Percentiles rank a stretch among this genome's conserved stretches.
Evolutionary conservation across 108 stramenopile genomes (phyloP).

Genomic region (Pseudonitzschia multiseries): DNA sequence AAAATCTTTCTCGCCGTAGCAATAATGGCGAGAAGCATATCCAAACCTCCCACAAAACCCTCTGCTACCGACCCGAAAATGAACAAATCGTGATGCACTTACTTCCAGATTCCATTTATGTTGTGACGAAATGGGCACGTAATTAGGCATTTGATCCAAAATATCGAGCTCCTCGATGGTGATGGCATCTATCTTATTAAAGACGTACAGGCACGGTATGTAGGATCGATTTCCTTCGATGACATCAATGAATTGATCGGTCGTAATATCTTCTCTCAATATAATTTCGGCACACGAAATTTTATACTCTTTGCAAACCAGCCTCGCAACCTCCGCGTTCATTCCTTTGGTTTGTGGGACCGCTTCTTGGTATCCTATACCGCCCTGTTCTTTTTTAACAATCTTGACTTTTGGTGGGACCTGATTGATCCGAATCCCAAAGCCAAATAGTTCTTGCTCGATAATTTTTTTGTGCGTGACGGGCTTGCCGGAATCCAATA

Average conservation of each 20-base stretch:
- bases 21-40: too few species aligned
- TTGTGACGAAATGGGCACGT: conserved; percentile 90
- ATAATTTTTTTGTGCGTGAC: conserved; percentile 98
- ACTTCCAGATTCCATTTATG: conserved; percentile 95
- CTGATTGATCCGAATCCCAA: conserved; percentile 99
- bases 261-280: conserved; percentile 90
- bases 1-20: background rate
- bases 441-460: conserved; percentile 93
- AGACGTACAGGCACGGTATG: conserved; percentile 88
- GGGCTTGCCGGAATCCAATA: conserved; percentile 93
- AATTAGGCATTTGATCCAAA: conserved; percentile 95
- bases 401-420: conserved; percentile 90
- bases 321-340: conserved; percentile 12
- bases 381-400: conserved; percentile 92
- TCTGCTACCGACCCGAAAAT: background rate
- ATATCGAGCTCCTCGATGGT: conserved; percentile 98
- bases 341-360: conserved; percentile 71
- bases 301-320: conserved; percentile 86
- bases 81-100: conserved; percentile 16
- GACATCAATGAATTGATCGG: conserved; percentile 96
- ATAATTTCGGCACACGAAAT: conserved; percentile 90
- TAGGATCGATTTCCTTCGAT: conserved; percentile 86
- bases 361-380: conserved; percentile 92
- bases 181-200: conserved; percentile 93
- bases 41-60: too few species aligned